These are phyloP conservation scores for Magnaporthales sp. DNA, from an alignment of 2,329 filamentous ascomycete species.

Conservation along the genomic window DNA sequence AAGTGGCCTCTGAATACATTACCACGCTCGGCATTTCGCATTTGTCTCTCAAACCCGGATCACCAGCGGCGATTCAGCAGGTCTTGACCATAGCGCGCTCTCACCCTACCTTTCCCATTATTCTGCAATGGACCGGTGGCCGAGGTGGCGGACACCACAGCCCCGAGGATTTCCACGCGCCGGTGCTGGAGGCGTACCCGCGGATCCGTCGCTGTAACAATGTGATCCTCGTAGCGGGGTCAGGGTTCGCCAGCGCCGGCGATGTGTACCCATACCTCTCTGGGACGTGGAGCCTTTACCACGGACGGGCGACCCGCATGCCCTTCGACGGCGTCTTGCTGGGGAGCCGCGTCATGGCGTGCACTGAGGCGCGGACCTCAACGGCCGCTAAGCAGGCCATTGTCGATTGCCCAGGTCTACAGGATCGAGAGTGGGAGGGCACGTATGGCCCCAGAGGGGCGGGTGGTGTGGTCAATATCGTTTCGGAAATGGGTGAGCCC, in stretches of 20 bases:
- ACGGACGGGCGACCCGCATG: conserved; percentile 61
- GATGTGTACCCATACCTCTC: conserved; percentile 91
- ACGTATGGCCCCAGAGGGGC: neutral
- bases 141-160: conserved; percentile 92
- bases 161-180: conserved; percentile 90
- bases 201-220: conserved; percentile 80
- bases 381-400: conserved; percentile 84
- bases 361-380: conserved; percentile 85
- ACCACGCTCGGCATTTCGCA: conserved; percentile 87
- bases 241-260: conserved; percentile 81
- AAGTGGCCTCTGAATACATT: conserved; percentile 90
- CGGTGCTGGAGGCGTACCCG: conserved; percentile 82
- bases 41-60: conserved; percentile 90
- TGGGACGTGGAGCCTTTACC: conserved; percentile 59
- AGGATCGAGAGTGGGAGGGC: conserved; percentile 79
- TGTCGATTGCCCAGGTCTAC: conserved; percentile 72
- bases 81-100: conserved; percentile 89
- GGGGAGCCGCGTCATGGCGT: conserved; percentile 89
- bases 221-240: conserved; percentile 81
- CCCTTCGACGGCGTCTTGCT: conserved; percentile 89
- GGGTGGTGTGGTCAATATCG: conserved; percentile 90
- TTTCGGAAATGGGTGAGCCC: conserved; percentile 98
- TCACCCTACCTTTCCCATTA: conserved; percentile 81
- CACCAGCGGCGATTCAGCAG: conserved; percentile 75
- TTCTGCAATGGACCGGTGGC: conserved; percentile 91